Percentiles rank a stretch among this genome's conserved stretches.
Conservation (phyloP, 2,329 filamentous ascomycete species). For the Chalaropsis thielavioides region DNA sequence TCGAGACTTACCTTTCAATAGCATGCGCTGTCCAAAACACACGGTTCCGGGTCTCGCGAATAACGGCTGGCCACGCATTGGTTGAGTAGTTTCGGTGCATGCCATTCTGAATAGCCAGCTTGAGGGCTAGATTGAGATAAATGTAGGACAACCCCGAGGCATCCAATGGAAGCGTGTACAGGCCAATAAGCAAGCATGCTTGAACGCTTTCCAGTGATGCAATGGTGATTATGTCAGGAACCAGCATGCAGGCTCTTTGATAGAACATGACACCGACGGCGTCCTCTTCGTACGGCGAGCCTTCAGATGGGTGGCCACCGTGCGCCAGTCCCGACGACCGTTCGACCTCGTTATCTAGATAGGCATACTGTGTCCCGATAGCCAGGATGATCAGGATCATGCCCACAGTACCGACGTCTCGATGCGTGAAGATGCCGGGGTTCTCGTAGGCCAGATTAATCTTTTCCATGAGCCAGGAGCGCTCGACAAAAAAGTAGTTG, state of each 20-base stretch:
- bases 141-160: slow-evolving; percentile 42
- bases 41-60: slow-evolving; percentile 38
- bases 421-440: slow-evolving; percentile 26
- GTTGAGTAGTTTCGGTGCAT: slow-evolving; percentile 41
- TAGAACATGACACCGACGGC: slow-evolving; percentile 42
- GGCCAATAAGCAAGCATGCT: slow-evolving; percentile 40
- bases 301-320: slow-evolving; percentile 20
- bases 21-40: slow-evolving; percentile 45
- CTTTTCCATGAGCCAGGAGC: slow-evolving; percentile 29
- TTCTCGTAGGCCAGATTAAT: slow-evolving; percentile 31
- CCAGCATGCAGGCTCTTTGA: slow-evolving; percentile 38
- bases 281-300: slow-evolving; percentile 31
- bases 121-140: slow-evolving; percentile 41
- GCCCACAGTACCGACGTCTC: slow-evolving; percentile 31
- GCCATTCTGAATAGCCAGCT: slow-evolving; percentile 44
- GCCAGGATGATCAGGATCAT: slow-evolving; percentile 35
- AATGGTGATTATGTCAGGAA: slow-evolving; percentile 42
- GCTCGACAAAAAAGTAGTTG: slow-evolving; percentile 36
- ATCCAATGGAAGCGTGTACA: slow-evolving; percentile 41
- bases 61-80: slow-evolving; percentile 32
- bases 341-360: slow-evolving; percentile 26
- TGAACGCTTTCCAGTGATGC: slow-evolving; percentile 44
- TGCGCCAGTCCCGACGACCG: slow-evolving; percentile 19
- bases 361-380: slow-evolving; percentile 37
- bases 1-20: slow-evolving; percentile 35